Base-by-base conservation (phyloP, 352 stramenopile species). In the Albugo laibachii region DNA sequence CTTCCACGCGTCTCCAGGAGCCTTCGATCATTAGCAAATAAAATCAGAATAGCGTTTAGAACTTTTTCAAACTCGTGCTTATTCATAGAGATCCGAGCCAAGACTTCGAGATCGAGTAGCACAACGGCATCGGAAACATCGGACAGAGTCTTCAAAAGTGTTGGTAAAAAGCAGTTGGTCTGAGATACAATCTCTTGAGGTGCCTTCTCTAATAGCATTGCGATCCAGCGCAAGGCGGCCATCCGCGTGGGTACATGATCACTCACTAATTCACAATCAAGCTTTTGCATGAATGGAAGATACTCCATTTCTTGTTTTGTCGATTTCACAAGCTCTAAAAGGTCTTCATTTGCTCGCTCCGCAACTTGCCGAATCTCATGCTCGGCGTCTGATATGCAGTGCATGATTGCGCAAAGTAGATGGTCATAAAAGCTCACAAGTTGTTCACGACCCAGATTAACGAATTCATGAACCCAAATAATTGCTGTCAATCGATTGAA, bases 161-260 rank as follows among this genome's bases (percentile, higher is more conserved):
- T 93, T 10, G 89, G 92, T 24, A 99, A 54, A 14, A 99, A 55
- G 31, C 92, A 65, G 45, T 79, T 68, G 38, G 97, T 94, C 52
- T 95, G 92, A 16, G 76, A 60, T 1, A 80, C 88, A 54, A 98
- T 92, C 47, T 98, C 83, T 20, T 76, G 69, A 41, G 92, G 89
- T 45, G 84, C 78, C 62, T 98, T 98, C 56, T 98, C 93, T 14
- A 99, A 69, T 35, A 99, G 59, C 93, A 99, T 98, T 36, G 96
- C 95, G 57, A 99, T 97, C 93, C 95, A 99, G 12, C 77, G 63
- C 31, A 97, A 57, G 5, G 82, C 69, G 1, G 87, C 86, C 79
- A 97, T 97, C 40, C 95, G 92, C 0, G 94, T 98, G 0, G 89
- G 83, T n/a, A 98, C 93, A 56, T 98, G 79, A 57, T 97, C 79